Base-by-base conservation (phyloP, 331 rosid genomes). In the Acacia pycnantha region DNA sequence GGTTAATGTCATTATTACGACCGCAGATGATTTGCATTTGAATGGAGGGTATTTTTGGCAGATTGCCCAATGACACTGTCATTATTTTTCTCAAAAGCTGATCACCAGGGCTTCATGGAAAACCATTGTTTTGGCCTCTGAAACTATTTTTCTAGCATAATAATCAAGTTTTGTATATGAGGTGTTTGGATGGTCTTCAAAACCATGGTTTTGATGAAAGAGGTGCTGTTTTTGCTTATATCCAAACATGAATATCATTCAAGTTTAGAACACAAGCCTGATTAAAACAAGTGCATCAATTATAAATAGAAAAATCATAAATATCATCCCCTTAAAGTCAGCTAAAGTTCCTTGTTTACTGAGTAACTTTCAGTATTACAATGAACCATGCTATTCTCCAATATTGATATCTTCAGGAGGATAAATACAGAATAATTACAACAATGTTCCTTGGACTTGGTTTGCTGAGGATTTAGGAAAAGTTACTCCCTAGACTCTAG, bases 351-450 rank as follows among this genome's bases (percentile, higher is more conserved):
- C 65, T 76, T 69, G 15, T 11, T 69, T 47, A 48, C 50, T 31
- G 10, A 15, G 7, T 33, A 22, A 54, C 13, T 56, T 79, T 61
- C 59, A 37, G 22, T 27, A 27, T 29, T 64, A 11, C 65, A 62
- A 65, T 48, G 54, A 75, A 72, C 31, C 26, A 44, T 44, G 33
- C 69, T 73, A 50, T 73, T 73, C 75, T 37, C 68, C 68, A 64
- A 35, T 64, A 62, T 73, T 19, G 40, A 41, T 70, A 19, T 79
- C 73, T 24, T 18, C 41, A 11, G 33, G 53, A 33, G 67, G 74
- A 48, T 19, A 46, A 72, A 46, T 27, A 47, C 21, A 46, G 41
- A 73, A 48, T 48, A 48, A 73, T 48, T 71, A 71, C 11, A 48
- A 27, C 61, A 21, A 47, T 47, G 43, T 72, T 27, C 47, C 15